phyloP scores from a whole-genome alignment of 2,329 filamentous ascomycete genomes.

The Cadophora sp. region DNA sequence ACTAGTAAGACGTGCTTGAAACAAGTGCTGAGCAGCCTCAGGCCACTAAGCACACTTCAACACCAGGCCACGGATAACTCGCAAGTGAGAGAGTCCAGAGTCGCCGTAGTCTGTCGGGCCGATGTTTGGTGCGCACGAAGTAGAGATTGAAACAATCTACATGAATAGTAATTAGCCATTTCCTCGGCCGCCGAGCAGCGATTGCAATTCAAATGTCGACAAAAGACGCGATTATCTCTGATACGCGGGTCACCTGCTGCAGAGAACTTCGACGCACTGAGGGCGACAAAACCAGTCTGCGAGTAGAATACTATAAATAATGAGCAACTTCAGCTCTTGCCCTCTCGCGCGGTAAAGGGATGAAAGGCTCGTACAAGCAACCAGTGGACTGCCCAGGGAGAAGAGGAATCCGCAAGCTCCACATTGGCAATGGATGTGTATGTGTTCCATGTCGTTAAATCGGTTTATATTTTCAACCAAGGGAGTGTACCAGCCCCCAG shows the following conservation, averaged over 20 bases:
- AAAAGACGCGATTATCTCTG: conserved; percentile 25
- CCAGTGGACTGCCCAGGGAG: conserved; percentile 23
- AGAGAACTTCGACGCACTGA: conserved; percentile 26
- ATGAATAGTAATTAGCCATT: conserved; percentile 26
- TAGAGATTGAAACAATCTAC: conserved; percentile 27
- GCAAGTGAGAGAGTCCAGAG: too few relatives aligned
- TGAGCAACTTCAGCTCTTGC: conserved; percentile 24
- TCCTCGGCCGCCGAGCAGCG: conserved; percentile 22
- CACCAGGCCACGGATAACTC: too few relatives aligned
- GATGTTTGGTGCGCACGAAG: too few relatives aligned
- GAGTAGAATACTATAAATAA: conserved; percentile 18
- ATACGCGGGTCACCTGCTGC: conserved; percentile 23
- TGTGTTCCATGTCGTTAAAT: conserved; percentile 26
- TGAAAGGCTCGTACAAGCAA: conserved; percentile 22
- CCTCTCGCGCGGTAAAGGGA: conserved; percentile 12
- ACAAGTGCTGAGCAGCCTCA: too few relatives aligned
- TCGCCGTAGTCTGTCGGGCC: too few relatives aligned
- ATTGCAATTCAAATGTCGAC: conserved; percentile 25
- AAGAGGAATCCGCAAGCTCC: conserved; percentile 27
- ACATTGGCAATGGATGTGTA: conserved; percentile 27
- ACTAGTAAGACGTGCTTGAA: too few relatives aligned
- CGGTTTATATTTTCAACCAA: conserved; percentile 9
- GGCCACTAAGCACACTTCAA: too few relatives aligned
- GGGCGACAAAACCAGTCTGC: conserved; percentile 24
- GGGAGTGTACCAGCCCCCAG: too few relatives aligned